Base-by-base conservation (phyloP, 1,284 basidiomycete species). In the Rhizopogon parksii region DNA sequence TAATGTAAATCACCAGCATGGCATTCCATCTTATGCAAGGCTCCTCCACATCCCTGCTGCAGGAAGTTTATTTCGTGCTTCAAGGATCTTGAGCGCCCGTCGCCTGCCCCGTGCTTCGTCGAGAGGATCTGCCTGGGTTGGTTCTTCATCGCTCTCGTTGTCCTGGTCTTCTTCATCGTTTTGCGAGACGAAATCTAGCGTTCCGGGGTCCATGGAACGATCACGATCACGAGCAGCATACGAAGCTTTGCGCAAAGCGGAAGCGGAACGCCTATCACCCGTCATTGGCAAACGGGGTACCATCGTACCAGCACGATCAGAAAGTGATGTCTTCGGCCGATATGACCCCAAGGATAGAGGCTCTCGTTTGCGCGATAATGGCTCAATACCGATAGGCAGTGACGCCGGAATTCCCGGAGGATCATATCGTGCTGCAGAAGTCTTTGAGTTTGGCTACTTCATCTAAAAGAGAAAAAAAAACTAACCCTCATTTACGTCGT, bases 21-120 rank as follows among this genome's bases (percentile, higher is more conserved):
- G 37, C 39, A 32, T 21, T 36, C 34, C 42, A 39, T 36, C 46
- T 65, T 46, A 74, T 42, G 80, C 83, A 59, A 88, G 68, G 71
- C 85, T 89, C 60, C 85, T 76, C 85, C 85, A 89, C 83, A 89
- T 87, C 24, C 82, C 80, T 38, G 75, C 79, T 55, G 75, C 78
- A 9, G 83, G 83, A 27, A 85, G 53, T 61, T 75, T 71, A 55
- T 75, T 80, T 43, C 81, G 71, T 15, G 77, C 78, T 62, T 85
- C 74, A 48, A 88, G 68, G 47, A 88, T 88, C 67, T 75, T 80
- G 54, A 83, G 61, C 1, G 85, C 85, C 46, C 73, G 76, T 56
- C 74, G 74, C 40, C 81, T 72, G 3, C 79, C 79, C 51, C 79
- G 73, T 30, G 71, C 71, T 39, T 69, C 65, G 12, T 67, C 59